Evolutionary conservation across 352 stramenopile species (phyloP), one percentile per base, ranked within the genome.

Genomic region (Globisporangium nagaii): DNA sequence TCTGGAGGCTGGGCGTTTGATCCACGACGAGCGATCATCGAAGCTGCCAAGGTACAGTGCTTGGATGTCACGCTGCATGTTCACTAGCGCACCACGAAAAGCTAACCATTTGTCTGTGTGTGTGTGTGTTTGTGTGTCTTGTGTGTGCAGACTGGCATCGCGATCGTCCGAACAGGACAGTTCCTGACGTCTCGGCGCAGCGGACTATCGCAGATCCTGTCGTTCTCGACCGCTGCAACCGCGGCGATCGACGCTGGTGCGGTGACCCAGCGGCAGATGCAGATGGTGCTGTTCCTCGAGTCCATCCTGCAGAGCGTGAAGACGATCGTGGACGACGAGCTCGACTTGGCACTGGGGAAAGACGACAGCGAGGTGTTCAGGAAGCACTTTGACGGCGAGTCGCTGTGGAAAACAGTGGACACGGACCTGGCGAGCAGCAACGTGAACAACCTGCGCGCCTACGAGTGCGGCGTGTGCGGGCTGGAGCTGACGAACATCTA

Each of bases 401-500:
- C 63, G 32, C 80, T 88, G 66, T 91, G 76, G 75, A 85, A 83
- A 46, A 61, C 69, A 2, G 75, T 90, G 9, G 80, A 90, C 56
- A 66, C 77, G 32, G 70, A 81, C 20, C 43, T 90, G 53, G 59
- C 43, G 20, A 43, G 45, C 22, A 45, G 40, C 31, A 22, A 47
- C 35, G 37, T 46, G 19, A 75, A 39, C 56, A 59, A 59, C 66
- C 51, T 40, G 43, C 53, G 58, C 8, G 77, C 83, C 37, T 91
- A 88, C 56, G 60, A 56, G 40, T 91, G 81, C 40, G 72, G 73
- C 19, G 79, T 91, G 47, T 90, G 79, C 58, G 63, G 65, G 0
- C 71, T 80, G 1, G 84, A 93, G 60, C 79, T 93, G n/a, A 79
- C 77, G 22, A 93, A 93, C 61, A 70, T 86, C 46, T 91, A 90